Percentiles rank a stretch among this genome's conserved stretches.
phyloP scores from a whole-genome alignment of 176 grass and related monocot genomes.

The Triticum urartu region DNA sequence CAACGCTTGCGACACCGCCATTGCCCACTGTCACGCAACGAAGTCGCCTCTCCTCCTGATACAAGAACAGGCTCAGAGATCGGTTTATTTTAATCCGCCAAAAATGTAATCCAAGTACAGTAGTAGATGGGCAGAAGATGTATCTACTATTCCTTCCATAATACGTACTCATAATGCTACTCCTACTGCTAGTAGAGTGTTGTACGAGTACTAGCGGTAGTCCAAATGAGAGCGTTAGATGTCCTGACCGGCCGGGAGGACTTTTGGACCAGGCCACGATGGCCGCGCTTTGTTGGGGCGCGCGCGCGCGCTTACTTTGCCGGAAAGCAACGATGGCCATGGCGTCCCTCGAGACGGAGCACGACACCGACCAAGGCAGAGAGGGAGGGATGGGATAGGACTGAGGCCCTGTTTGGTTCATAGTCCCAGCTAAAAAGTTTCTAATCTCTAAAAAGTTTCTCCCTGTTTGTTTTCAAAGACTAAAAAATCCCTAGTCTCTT shows the following conservation, averaged over 20 bases:
- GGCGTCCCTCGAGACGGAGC: constrained; percentile 24
- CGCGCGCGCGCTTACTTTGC: constrained; percentile 32
- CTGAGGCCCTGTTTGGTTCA: neutral
- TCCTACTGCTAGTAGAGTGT: neutral
- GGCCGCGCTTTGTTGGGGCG: constrained; percentile 27
- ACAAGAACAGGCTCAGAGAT: constrained; percentile 32
- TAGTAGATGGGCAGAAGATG: too few relatives aligned
- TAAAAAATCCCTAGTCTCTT: too few relatives aligned
- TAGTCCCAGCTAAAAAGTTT: too few relatives aligned
- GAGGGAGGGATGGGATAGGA: neutral
- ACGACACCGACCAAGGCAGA: neutral
- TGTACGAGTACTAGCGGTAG: neutral
- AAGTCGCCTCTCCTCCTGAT: constrained; percentile 32
- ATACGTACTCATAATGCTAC: too few relatives aligned
- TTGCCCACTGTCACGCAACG: neutral
- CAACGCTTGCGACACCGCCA: constrained; percentile 14
- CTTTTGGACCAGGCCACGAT: constrained; percentile 29
- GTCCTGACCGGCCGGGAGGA: neutral
- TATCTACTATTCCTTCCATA: too few relatives aligned
- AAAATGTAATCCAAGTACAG: too few relatives aligned
- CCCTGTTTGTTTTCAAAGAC: too few relatives aligned
- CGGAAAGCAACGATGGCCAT: constrained; percentile 47
- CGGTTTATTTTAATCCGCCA: neutral
- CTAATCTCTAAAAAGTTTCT: too few relatives aligned
- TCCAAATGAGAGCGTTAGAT: constrained; percentile 24